phyloP scores from a whole-genome alignment of 805 yeast genomes.

The Candida cerambycidarum region DNA sequence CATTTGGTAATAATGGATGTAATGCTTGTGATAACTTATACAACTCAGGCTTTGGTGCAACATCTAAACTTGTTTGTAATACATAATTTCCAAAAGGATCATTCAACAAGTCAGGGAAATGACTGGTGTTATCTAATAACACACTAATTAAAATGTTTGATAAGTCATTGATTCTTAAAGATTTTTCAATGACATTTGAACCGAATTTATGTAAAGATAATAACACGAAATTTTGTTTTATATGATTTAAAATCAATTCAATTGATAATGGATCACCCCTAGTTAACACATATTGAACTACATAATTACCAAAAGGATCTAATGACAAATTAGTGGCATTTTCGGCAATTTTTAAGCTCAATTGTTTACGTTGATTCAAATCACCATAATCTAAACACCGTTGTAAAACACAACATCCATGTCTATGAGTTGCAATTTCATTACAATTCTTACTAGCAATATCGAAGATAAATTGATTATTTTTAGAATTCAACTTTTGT shows the following conservation, averaged over 20 bases:
- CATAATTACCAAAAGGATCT: conserved; percentile 97
- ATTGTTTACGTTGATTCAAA: conserved; percentile 60
- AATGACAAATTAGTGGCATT: conserved; percentile 69
- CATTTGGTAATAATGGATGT: conserved; percentile 73
- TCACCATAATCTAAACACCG: conserved; percentile 92
- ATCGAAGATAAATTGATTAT: conserved; percentile 86
- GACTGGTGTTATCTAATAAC: conserved; percentile 35
- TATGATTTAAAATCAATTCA: conserved; percentile 33
- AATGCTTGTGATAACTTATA: conserved; percentile 55
- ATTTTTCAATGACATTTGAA: conserved; percentile 59
- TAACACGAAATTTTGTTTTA: conserved; percentile 36
- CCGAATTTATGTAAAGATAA: conserved; percentile 63
- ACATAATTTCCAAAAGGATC: conserved; percentile 63
- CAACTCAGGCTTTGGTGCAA: conserved; percentile 52
- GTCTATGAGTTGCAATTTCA: conserved; percentile 90
- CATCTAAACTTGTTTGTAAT: conserved; percentile 58
- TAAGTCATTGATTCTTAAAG: conserved; percentile 47
- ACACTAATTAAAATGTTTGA: conserved; percentile 46
- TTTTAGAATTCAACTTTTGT: conserved; percentile 63
- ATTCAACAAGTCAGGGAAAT: conserved; percentile 47
- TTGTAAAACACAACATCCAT: conserved; percentile 96
- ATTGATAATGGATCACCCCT: conserved; percentile 42
- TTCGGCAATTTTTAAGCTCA: conserved; percentile 66
- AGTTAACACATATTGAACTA: conserved; percentile 83
- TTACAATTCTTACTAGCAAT: conserved; percentile 73